Conservation (phyloP, 2,329 filamentous ascomycete genomes). For the Xylariaceae sp. region DNA sequence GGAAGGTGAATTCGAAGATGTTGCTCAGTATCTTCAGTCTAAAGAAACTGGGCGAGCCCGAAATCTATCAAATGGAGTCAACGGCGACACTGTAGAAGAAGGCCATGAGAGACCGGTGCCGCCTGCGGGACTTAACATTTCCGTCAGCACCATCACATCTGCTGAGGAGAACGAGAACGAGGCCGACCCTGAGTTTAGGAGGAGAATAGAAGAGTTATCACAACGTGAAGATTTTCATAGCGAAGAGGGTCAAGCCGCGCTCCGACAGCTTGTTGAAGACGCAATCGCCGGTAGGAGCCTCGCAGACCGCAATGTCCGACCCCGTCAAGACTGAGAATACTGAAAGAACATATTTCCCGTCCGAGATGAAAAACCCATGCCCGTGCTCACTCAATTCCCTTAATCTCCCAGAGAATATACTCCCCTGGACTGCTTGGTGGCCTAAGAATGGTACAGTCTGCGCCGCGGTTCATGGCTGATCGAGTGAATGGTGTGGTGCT, state of each 20-base stretch:
- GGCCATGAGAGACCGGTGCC: constrained; percentile 51
- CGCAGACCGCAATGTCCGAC: constrained; percentile 60
- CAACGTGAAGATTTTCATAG: constrained; percentile 77
- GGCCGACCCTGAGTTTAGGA: constrained; percentile 76
- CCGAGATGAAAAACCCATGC: background rate
- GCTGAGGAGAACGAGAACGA: constrained; percentile 56
- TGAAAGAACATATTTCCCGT: constrained; percentile 20
- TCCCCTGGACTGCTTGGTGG: constrained; percentile 47
- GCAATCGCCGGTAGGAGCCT: constrained; percentile 65
- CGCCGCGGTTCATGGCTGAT: constrained; percentile 40
- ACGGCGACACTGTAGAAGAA: constrained; percentile 34
- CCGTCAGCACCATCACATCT: constrained; percentile 69
- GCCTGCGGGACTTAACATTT: constrained; percentile 73
- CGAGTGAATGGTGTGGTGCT: constrained; percentile 50
- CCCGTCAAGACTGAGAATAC: constrained; percentile 49
- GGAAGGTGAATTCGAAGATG: constrained; percentile 72
- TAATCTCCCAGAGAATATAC: constrained; percentile 59
- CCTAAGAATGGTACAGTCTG: constrained; percentile 52
- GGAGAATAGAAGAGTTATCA: constrained; percentile 85
- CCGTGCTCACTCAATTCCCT: constrained; percentile 39
- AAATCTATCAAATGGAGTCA: constrained; percentile 28
- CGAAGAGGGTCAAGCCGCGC: constrained; percentile 71
- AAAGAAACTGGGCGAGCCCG: constrained; percentile 32
- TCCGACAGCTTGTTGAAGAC: constrained; percentile 76
- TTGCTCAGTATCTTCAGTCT: constrained; percentile 64